Percentiles rank a stretch among this genome's conserved stretches.
phyloP scores from a whole-genome alignment of 1,139 yeast species.

The Ashbya aceris region DNA sequence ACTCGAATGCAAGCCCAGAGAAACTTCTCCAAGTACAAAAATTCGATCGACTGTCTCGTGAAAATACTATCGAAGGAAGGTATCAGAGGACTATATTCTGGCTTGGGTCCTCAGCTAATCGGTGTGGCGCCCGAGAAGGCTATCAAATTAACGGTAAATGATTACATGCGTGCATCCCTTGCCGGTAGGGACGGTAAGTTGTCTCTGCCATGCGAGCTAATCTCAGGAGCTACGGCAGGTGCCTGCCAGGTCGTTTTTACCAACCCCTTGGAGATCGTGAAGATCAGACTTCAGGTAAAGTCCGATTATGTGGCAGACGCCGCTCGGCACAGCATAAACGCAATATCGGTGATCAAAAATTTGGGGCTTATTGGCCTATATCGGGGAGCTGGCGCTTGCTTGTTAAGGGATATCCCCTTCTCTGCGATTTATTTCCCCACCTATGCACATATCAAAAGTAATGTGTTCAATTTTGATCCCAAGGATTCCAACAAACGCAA shows the following conservation, averaged over 20 bases:
- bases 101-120: conserved; percentile 85
- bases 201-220: conserved; percentile 49
- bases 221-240: conserved; percentile 93
- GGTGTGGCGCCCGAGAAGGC: conserved; percentile 99
- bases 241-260: conserved; percentile 95
- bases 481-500: conserved; percentile 35
- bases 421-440: conserved; percentile 97
- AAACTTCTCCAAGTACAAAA: conserved; percentile 54
- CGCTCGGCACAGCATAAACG: conserved; percentile 37
- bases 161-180: conserved; percentile 55
- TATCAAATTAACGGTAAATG: conserved; percentile 90
- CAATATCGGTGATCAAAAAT: conserved; percentile 64
- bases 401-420: conserved; percentile 92
- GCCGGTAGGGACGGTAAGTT: conserved; percentile 38
- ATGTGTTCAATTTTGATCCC: conserved; percentile 79
- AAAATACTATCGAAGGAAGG: conserved; percentile 78
- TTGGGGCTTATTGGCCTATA: conserved; percentile 81
- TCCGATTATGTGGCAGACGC: conserved; percentile 44
- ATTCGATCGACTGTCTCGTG: conserved; percentile 76
- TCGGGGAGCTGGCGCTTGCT: conserved; percentile 86
- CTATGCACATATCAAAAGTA: conserved; percentile 83
- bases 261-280: conserved; percentile 92
- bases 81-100: conserved; percentile 80
- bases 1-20: conserved; percentile 97
- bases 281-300: conserved; percentile 89